Evolutionary conservation across 306 rosid species (phyloP).

Genomic region (Prunus fruticosa): DNA sequence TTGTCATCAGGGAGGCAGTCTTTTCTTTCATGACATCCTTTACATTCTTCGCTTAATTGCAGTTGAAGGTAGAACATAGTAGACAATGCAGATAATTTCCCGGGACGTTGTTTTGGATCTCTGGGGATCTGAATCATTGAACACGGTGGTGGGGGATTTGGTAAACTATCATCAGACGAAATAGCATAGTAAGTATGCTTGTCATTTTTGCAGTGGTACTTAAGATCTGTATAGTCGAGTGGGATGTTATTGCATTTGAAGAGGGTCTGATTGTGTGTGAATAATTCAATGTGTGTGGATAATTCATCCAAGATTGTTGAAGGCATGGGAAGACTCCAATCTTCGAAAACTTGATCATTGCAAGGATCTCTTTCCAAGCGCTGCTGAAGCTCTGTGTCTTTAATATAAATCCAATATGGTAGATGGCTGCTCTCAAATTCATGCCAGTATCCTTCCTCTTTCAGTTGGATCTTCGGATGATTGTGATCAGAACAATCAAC

Average conservation of each 20-base stretch:
- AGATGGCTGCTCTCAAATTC: background rate
- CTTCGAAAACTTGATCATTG: background rate
- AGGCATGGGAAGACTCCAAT: background rate
- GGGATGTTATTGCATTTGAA: background rate
- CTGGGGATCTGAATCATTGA: background rate
- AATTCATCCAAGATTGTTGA: background rate
- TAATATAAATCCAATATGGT: background rate
- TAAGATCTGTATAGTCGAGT: too few species aligned
- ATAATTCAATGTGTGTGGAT: background rate
- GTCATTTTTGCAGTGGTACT: background rate
- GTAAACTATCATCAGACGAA: background rate
- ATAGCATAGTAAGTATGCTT: background rate
- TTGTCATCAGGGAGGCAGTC: background rate
- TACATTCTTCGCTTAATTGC: background rate
- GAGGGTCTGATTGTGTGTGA: background rate
- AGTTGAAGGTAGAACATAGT: background rate
- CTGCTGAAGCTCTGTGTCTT: background rate
- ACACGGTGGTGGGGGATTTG: background rate
- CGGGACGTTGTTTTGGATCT: fast-evolving
- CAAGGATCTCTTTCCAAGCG: background rate
- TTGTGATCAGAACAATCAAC: background rate
- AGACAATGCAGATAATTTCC: fast-evolving
- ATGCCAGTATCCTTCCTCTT: too few species aligned
- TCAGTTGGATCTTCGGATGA: background rate
- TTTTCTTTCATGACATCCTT: fast-evolving